Base-by-base conservation (phyloP, 2,329 filamentous ascomycete genomes). In the Phaeosphaeriaceae sp. region DNA sequence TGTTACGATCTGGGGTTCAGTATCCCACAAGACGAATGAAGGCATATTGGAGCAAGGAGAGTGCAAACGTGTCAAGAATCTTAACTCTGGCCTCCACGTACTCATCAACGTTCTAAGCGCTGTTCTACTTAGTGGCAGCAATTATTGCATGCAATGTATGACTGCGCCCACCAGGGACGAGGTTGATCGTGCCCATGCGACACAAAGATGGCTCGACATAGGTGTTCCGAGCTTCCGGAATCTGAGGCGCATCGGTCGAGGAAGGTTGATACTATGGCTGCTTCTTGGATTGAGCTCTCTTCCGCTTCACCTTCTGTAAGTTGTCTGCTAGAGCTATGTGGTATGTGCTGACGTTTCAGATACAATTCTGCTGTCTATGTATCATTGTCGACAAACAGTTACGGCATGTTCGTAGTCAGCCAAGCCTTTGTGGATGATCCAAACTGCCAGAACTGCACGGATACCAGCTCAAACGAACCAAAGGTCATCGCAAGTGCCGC, bases 131-230 rank as follows among this genome's bases (percentile, higher is more conserved):
- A 76, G 78, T 1, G 81, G 81, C 3, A 82, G 79, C 41, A 84
- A 84, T 63, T 84, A 82, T 58, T 80, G 77, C 54, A 85, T 85
- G 81, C 84, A 86, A 58, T 75, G 80, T 20, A 67, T 87, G 15
- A 79, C 72, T 15, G 78, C 83, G 0, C 84, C 85, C 0, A 85
- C 81, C 0, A 72, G 85, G 22, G 57, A 65, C 7, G 82, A 86
- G 41, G 67, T 86, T 9, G 80, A 86, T 48, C 62, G 60, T 13
- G 83, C 82, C 0, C 85, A 87, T 70, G 50, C 59, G 0, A 60
- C 66, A 49, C 70, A 74, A 1, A 67, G 62, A 19, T 81, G 79
- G 77, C 66, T 84, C 7, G 55, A 57, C 17, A 50, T 57, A 10
- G 55, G 55, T 1, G 33, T 57, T 21, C 50, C 46, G 13, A 80